Base-by-base conservation (phyloP, 176 grass and related monocot species). In the Oryza coarctata region DNA sequence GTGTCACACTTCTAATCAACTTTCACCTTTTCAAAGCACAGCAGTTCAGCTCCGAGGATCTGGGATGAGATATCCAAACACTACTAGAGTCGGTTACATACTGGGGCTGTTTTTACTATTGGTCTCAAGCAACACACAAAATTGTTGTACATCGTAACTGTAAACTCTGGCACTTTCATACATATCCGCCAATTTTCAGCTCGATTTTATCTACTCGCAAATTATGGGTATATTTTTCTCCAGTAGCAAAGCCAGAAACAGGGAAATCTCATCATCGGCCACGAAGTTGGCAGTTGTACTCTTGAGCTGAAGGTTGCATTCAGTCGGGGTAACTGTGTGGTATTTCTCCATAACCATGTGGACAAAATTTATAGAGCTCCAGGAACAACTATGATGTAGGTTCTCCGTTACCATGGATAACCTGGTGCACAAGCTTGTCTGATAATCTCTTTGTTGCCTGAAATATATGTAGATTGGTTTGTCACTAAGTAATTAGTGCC, bases 391-490 rank as follows among this genome's bases (percentile, higher is more conserved):
- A 70, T 85, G 71, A 74, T 43, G 39, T 87, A 29, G 55, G 62
- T 49, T 78, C 75, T 70, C 45, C 45, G n/a, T 83, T 88, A 47
- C 80, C 83, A 84, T 65, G 65, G 30, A 89, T 73, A 84, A 94
- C 81, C 45, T 98, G 88, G 80, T 73, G 70, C 81, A 98, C 73
- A 62, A 98, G 92, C 77, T 84, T 87, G 64, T 94, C 82, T 9
- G 92, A 82, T 63, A 98, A 81, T 55, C 81, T 93, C 55, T 84
- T 79, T 68, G 92, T 89, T 82, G 88, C 92, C 95, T 98, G 92
- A 58, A 94, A 80, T 35, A 79, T 75, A 8, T 32, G 5, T 55
- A 25, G 72, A 63, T 75, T 34, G 67, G 77, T 63, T 62, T 81
- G 39, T 39, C 23, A 30, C 1, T 14, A 38, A 61, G 44, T 15